phyloP scores from a whole-genome alignment of 768 basidiomycete species.

The Rhodosporidiobolus sp. region DNA sequence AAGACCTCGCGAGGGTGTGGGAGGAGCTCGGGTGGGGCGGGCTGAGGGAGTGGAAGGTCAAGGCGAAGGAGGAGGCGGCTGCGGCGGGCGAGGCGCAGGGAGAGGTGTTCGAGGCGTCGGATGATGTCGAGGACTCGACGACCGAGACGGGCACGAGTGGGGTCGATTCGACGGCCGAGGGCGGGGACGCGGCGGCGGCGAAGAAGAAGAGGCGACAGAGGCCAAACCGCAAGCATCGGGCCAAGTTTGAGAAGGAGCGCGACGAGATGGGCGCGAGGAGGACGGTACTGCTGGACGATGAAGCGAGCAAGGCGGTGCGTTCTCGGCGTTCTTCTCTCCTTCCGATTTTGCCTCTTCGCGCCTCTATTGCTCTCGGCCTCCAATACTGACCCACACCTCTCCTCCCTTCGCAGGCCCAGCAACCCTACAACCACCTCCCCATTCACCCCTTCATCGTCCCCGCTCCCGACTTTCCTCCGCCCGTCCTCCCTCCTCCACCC shows the following conservation, averaged over 20 bases:
- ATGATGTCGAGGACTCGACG: not conserved
- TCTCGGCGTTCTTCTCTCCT: not conserved
- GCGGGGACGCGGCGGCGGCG: not conserved
- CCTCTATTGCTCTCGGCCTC: not conserved
- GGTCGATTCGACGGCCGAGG: not conserved
- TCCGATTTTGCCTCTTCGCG: too few relatives aligned
- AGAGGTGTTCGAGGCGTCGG: not conserved
- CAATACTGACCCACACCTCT: not conserved
- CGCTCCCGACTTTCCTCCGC: not conserved
- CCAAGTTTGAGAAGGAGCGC: not conserved
- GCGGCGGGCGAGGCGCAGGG: not conserved
- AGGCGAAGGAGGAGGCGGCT: not conserved
- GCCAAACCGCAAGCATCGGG: not conserved
- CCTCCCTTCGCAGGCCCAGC: not conserved
- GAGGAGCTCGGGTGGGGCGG: slow-evolving; percentile 5
- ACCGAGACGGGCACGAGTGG: too few relatives aligned
- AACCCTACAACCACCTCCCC: slow-evolving; percentile 21
- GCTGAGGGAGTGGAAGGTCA: not conserved
- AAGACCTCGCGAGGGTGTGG: slow-evolving; percentile 34
- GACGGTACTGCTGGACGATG: slow-evolving; percentile 13
- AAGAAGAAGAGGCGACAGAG: not conserved
- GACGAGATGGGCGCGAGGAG: slow-evolving; percentile 1
- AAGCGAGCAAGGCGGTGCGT: slow-evolving; percentile 17
- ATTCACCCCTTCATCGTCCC: slow-evolving; percentile 12
- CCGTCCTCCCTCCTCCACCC: not conserved